A percentile compares a stretch with the other conserved stretches of the same genome.
Evolutionary conservation across 208 protist species (phyloP).

Genomic region (Trypanosoma mega): DNA sequence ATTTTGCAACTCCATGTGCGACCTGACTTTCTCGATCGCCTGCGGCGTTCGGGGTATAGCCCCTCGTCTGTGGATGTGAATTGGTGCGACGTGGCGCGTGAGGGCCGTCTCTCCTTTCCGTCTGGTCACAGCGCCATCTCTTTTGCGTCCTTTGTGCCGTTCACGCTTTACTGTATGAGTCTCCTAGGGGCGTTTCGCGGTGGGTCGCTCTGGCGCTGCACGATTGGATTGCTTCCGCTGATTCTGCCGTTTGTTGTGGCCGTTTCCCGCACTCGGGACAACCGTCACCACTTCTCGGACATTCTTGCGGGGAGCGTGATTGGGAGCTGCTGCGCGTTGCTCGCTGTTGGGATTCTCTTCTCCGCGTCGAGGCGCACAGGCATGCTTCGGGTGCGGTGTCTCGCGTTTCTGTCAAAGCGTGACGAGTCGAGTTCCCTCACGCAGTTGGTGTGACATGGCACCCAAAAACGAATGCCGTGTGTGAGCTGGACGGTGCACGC

Average conservation of each 20-base stretch:
- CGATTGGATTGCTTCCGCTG: slow-evolving; percentile 30
- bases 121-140: slow-evolving; percentile 42
- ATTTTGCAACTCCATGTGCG: too few relatives aligned
- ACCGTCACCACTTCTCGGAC: slow-evolving; percentile 67
- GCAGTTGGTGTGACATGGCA: neutral
- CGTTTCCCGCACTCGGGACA: slow-evolving; percentile 54
- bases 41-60: slow-evolving; percentile 24
- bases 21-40: slow-evolving; percentile 49
- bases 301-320: slow-evolving; percentile 52
- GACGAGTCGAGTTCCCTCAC: neutral
- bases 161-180: slow-evolving; percentile 32
- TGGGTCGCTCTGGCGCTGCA: slow-evolving; percentile 7
- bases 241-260: slow-evolving; percentile 39
- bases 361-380: neutral
- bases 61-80: slow-evolving; percentile 2
- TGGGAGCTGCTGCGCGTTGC: slow-evolving; percentile 19
- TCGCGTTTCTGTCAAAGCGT: neutral
- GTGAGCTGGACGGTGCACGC: too few relatives aligned
- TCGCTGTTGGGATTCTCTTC: slow-evolving; percentile 27
- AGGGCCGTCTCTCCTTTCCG: slow-evolving; percentile 43
- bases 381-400: slow-evolving; percentile 5
- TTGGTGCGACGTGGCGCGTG: slow-evolving; percentile 22
- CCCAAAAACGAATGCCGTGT: too few relatives aligned
- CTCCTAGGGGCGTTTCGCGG: slow-evolving; percentile 20
- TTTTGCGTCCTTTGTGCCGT: slow-evolving; percentile 38